Evolutionary conservation across 257 asterid genomes (phyloP), one percentile per base, ranked within the genome.

Genomic region (Solanum megistacrolobum): DNA sequence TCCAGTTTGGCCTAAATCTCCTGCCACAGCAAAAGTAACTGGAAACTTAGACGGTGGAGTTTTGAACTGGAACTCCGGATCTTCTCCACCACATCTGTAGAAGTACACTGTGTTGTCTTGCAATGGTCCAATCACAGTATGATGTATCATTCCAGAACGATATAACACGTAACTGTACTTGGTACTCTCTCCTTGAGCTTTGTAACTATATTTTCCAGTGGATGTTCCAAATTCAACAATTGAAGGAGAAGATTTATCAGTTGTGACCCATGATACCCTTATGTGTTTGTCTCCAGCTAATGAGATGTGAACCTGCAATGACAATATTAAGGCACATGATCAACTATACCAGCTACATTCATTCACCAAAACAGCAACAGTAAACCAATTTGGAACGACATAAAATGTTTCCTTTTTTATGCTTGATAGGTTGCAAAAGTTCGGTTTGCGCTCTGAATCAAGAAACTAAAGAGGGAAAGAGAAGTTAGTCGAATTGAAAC

Each of bases 1-100:
- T 65, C 87, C 99, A 39, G 99, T 94, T 92, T 97, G 99, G 38
- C 99, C 99, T 88, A 97, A 90, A 92, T 97, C 99, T 32, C 98
- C 99, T 0, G 98, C 98, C 90, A 97, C 98, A 2, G 98, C 98
- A 88, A 97, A 92, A 69, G 97, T 94, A 66, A 96, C 69, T 0
- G 99, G 99, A 92, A 97, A 94, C 85, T 92, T 89, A 52, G 99
- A 93, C 1, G 99, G 99, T 1, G 99, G 98, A 72, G 98, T 95
- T 89, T 94, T 97, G 88, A 97, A 92, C 86, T 94, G 94, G 88
- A 96, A 94, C 92, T 95, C 99, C 0, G 95, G 92, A 76, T 92
- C 99, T 87, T 90, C 91, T 41, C 98, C 94, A 36, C 99, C 99
- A 89, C 99, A 97, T 16, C 91, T 90, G 58, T 97, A 97, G 91